Conservation (phyloP, 345 rosid species). For the Barbarea vulgaris region DNA sequence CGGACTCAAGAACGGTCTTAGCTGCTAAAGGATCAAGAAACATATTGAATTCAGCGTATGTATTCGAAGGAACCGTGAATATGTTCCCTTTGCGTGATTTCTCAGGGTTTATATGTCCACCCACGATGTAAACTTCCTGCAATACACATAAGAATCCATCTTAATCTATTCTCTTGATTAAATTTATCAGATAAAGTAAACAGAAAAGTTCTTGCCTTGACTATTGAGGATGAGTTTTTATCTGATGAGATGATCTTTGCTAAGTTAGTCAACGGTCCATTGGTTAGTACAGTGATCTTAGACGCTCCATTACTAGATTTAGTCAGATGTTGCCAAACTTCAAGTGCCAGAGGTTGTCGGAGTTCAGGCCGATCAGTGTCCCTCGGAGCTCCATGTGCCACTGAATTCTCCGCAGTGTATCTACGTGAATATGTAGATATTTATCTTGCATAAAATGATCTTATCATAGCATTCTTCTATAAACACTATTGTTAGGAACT, state of each 20-base stretch:
- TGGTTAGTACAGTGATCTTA: slow-evolving; percentile 69
- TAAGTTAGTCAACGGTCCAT: slow-evolving; percentile 83
- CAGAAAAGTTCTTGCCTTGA: slow-evolving; percentile 53
- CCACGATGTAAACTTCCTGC: slow-evolving; percentile 78
- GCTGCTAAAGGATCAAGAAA: slow-evolving; percentile 90
- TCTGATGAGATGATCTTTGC: slow-evolving; percentile 58
- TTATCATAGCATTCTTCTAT: neutral
- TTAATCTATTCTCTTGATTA: neutral
- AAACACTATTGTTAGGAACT: neutral
- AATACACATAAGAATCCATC: slow-evolving; percentile 13
- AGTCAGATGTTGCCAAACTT: slow-evolving; percentile 62
- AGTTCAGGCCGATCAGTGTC: slow-evolving; percentile 72
- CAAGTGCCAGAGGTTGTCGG: slow-evolving; percentile 70
- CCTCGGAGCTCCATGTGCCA: slow-evolving; percentile 65
- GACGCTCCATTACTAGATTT: slow-evolving; percentile 48
- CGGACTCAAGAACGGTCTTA: slow-evolving; percentile 65
- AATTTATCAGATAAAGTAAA: neutral
- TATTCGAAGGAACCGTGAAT: slow-evolving; percentile 53
- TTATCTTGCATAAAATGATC: neutral
- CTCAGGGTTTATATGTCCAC: slow-evolving; percentile 65
- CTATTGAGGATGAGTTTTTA: slow-evolving; percentile 44
- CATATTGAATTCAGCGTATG: slow-evolving; percentile 77
- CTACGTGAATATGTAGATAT: slow-evolving; percentile 40
- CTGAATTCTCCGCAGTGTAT: slow-evolving; percentile 78
- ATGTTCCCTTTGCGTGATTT: slow-evolving; percentile 58